Conservation (phyloP, 768 basidiomycete species). For the Suillus lakei region DNA sequence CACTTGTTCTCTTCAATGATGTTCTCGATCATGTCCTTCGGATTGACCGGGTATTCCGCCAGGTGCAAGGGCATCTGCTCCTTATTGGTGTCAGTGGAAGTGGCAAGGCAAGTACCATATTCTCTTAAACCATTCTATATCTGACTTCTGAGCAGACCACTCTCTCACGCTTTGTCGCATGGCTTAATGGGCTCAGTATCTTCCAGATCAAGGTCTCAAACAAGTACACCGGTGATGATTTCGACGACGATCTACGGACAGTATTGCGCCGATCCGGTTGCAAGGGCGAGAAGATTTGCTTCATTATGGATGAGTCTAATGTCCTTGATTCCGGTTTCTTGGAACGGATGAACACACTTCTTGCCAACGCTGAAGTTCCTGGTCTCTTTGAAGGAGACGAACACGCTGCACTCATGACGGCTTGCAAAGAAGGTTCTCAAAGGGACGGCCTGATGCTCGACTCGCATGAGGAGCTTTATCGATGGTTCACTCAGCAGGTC, state of each 20-base stretch:
- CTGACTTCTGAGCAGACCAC: constrained; percentile 71
- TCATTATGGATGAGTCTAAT: constrained; percentile 99
- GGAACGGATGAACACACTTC: constrained; percentile 99
- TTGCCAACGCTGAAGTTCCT: constrained; percentile 99
- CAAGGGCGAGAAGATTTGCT: constrained; percentile 99
- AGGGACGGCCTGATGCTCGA: constrained; percentile 98
- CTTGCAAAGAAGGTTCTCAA: constrained; percentile 99
- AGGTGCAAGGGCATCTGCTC: constrained; percentile 94
- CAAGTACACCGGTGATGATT: constrained; percentile 98
- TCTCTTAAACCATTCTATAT: constrained; percentile 10
- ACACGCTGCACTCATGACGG: constrained; percentile 96
- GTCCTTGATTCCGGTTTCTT: constrained; percentile 98
- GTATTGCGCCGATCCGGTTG: constrained; percentile 95
- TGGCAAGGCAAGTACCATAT: constrained; percentile 75
- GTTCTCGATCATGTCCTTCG: constrained; percentile 97
- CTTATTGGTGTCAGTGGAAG: constrained; percentile 98
- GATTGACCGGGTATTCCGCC: constrained; percentile 98
- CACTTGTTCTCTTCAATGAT: constrained; percentile 97
- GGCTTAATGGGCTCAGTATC: constrained; percentile 99
- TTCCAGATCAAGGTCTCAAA: constrained; percentile 99
- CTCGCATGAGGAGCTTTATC: constrained; percentile 95
- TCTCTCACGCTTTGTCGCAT: constrained; percentile 96
- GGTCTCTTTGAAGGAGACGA: constrained; percentile 99
- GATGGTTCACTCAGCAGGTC: constrained; percentile 99
- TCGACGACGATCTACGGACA: constrained; percentile 95